Conservation (phyloP, 2,329 filamentous ascomycete species). For the Nemania diffusa region DNA sequence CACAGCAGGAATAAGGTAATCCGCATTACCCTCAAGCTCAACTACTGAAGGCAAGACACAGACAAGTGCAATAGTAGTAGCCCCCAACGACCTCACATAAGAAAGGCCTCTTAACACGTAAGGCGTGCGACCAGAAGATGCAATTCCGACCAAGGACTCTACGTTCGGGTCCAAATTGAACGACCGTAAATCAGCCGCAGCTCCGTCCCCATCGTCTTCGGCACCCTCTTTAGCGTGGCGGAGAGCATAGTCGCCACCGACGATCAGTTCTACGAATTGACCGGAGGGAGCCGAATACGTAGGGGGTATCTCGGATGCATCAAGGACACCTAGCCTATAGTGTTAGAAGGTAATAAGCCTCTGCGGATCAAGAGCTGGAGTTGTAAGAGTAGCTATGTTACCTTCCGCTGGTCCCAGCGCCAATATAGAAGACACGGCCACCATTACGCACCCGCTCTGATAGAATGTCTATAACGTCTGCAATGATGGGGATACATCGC, state of each 20-base stretch:
- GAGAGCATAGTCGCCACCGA: conserved; percentile 31
- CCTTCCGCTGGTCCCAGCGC: conserved; percentile 33
- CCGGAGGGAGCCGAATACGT: conserved; percentile 26
- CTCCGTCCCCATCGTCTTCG: conserved; percentile 25
- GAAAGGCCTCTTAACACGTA: conserved; percentile 30
- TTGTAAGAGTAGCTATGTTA: not conserved
- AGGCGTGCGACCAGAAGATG: conserved; percentile 30
- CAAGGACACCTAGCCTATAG: conserved; percentile 28
- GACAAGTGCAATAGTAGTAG: conserved; percentile 26
- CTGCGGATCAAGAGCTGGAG: not conserved
- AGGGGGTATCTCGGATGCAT: conserved; percentile 34
- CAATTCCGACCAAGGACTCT: conserved; percentile 31
- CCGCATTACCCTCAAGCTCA: conserved; percentile 24
- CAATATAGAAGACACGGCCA: conserved; percentile 32
- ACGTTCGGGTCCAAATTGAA: conserved; percentile 26
- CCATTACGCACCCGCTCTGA: conserved; percentile 31
- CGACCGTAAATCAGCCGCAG: conserved; percentile 1
- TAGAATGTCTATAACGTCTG: conserved; percentile 23
- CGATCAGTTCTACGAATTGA: conserved; percentile 28
- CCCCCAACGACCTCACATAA: conserved; percentile 23
- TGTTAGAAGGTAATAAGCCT: not conserved
- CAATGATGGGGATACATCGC: conserved; percentile 25
- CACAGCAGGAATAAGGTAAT: conserved; percentile 27
- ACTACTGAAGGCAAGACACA: conserved; percentile 28
- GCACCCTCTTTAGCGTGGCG: conserved; percentile 30